Conservation (phyloP, 441 rosid genomes). For the Sinapis alba region DNA sequence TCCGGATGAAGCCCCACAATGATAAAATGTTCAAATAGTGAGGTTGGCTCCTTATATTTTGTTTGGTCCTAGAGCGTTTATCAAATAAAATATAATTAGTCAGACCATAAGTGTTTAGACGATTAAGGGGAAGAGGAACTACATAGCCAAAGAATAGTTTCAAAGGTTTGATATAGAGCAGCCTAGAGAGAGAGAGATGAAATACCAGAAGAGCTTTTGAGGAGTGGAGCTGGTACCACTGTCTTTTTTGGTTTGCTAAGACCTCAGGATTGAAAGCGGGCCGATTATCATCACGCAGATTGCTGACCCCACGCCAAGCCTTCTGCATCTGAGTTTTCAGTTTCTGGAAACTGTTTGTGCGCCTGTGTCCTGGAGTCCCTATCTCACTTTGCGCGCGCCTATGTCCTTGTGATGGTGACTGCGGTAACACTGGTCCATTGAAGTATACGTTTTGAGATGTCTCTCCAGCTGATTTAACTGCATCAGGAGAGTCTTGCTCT, state of each 20-base stretch:
- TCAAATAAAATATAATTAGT: slow-evolving; percentile 12
- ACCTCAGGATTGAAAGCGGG: slow-evolving; percentile 91
- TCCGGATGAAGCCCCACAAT: slow-evolving; percentile 89
- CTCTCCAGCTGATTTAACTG: slow-evolving; percentile 60
- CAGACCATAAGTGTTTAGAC: background rate
- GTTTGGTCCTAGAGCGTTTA: slow-evolving; percentile 61
- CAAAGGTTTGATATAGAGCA: slow-evolving; percentile 16
- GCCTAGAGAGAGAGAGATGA: slow-evolving; percentile 22
- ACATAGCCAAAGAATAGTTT: slow-evolving; percentile 17
- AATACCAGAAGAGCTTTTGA: slow-evolving; percentile 66
- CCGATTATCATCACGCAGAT: slow-evolving; percentile 47
- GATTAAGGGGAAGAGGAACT: slow-evolving; percentile 19
- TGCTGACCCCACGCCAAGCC: slow-evolving; percentile 86
- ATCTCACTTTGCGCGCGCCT: slow-evolving; percentile 82
- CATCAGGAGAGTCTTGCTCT: slow-evolving; percentile 39
- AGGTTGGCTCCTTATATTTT: slow-evolving; percentile 73
- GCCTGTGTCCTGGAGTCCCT: slow-evolving; percentile 42
- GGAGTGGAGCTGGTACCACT: slow-evolving; percentile 96
- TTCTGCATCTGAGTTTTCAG: slow-evolving; percentile 76
- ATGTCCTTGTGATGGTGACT: slow-evolving; percentile 46
- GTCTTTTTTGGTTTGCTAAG: slow-evolving; percentile 93
- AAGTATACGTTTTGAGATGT: slow-evolving; percentile 47
- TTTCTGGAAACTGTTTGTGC: slow-evolving; percentile 65
- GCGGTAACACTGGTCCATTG: slow-evolving; percentile 44
- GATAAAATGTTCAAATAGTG: slow-evolving; percentile 89